Percentiles rank a stretch among this genome's conserved stretches.
These are phyloP conservation scores for Boletus pseudo-olivaceus DNA, from an alignment of 768 basidiomycete genomes.

Conservation along the genomic window DNA sequence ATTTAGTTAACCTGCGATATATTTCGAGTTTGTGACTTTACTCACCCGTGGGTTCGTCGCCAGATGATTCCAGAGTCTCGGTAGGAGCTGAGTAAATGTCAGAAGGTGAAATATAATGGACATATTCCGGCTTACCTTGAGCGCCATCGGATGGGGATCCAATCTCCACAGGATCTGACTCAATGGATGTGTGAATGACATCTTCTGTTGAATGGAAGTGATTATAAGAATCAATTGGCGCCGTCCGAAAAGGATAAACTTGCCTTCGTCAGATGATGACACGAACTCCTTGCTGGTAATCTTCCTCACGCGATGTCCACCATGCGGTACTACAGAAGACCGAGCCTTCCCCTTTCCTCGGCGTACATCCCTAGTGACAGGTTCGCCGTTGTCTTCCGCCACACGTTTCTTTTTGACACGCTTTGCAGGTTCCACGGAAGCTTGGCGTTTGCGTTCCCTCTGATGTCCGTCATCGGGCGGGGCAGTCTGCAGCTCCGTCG, in stretches of 20 bases:
- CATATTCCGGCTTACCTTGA: no score
- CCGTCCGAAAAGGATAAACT: background rate
- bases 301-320: background rate
- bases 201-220: no score
- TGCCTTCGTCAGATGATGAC: background rate
- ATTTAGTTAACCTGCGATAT: no score
- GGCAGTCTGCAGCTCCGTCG: no score
- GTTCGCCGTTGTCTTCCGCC: background rate
- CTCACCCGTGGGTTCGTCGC: background rate
- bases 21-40: no score
- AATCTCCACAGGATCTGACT: background rate
- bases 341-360: background rate
- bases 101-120: no score
- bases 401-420: background rate
- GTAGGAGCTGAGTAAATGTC: no score
- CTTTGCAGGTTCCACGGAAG: background rate
- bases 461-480: no score
- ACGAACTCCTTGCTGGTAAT: background rate
- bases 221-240: no score
- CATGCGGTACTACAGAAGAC: no score
- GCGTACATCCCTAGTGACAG: background rate
- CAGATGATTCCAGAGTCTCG: background rate
- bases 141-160: background rate
- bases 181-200: no score
- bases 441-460: background rate